Evolutionary conservation across 2,329 filamentous ascomycete species (phyloP), one percentile per base, ranked within the genome.

Genomic region (Trichophyton rubrum): DNA sequence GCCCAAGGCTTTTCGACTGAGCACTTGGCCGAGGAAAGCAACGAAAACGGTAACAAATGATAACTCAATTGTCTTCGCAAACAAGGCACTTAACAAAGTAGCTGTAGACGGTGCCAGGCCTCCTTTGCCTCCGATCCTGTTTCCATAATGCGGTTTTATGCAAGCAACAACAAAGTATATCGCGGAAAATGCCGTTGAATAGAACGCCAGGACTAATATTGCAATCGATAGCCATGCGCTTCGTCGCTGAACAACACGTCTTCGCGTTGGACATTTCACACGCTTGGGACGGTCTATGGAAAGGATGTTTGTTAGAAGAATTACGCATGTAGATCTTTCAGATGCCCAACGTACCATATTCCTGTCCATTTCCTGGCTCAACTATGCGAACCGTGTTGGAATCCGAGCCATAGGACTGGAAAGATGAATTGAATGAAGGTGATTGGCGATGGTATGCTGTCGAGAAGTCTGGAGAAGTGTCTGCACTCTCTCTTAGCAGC

Each of bases 11-110:
- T 86, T 77, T 20, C 86, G 79, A n/a, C 83, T 89, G 15, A 92
- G 73, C 0, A 87, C 81, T 69, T 93, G 89, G 0, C 89, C 89
- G 0, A 91, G 70, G 60, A 88, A 88, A 0, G 85, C 81, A 1
- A 91, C 85, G 62, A 89, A 88, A 0, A 89, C 84, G 0, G 88
- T 89, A 2, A 89, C 87, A 67, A 90, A 92, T 0, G 85, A 84
- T 64, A 91, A 69, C 72, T 92, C 89, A 56, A 91, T 88, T 0
- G 85, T 82, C 72, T 91, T 92, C 6, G 88, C 86, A 40, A 89
- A 75, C 1, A 89, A 72, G 0, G 87, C 81, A n/a, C 83, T 84
- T 0, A 91, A 68, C 1, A 88, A 72, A 0, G 83, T 85, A 0
- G 88, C 88, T 1, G 83, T 85, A 0, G 84, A 80, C 0, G 85